Base-by-base conservation (phyloP, 352 stramenopile species). In the Phytophthora brassicae region DNA sequence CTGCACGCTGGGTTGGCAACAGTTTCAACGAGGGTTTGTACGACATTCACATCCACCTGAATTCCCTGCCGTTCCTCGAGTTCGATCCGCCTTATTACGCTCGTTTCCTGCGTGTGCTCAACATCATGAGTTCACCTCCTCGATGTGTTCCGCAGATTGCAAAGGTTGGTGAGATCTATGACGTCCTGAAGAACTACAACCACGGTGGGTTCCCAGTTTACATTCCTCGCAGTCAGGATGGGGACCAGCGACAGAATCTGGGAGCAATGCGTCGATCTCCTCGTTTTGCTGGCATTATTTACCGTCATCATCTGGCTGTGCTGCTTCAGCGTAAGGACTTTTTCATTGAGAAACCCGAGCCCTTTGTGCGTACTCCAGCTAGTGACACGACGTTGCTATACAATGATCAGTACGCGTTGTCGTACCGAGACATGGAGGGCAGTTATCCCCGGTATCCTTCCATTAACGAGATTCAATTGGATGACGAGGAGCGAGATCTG, bases 1-100 rank as follows among this genome's bases (percentile, higher is more conserved):
- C 92, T 4, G 96, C 97, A 19, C 79, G 96, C 12, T 98, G 96
- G 78, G 96, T 98, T 20, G 97, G 97, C 45, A 99, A 99, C 79
- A 84, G 95, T 22, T 99, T 99, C 75, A 99, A 99, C 73, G 94
- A 99, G 64, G 94, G 96, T 16, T 75, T 99, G 22, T 99, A 99
- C 77, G 97, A 99, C 74, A 98, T 99, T 59, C 96, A 99, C 68
- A 99, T 99, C 66, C 88, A 98, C 65, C 75, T 99, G 42, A 98
- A 98, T 63, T 75, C 96, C 55, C 86, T 99, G 64, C 95, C 95
- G 23, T 99, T 99, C 74, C 76, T 99, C 29, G 95, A 99, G 66
- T 96, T 96, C 17, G 93, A 98, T 50, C 89, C 96, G 11, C 94
- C 92, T 4, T 90, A 85, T 55, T 90, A 92, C 58, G 70, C 77